Conservation (phyloP, 129 eudicot genomes). For the Flaveria brownii region DNA sequence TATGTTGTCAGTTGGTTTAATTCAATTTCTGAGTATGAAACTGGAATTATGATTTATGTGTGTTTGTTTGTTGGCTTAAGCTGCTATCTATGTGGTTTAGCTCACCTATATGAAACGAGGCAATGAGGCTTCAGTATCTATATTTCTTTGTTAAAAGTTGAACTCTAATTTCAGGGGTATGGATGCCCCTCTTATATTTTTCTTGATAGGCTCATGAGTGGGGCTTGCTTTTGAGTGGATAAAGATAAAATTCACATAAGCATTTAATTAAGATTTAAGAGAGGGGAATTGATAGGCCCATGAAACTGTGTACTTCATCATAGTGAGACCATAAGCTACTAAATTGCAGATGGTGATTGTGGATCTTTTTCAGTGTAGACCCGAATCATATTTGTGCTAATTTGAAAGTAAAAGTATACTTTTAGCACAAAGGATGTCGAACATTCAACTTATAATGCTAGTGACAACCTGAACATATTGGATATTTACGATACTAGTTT, state of each 20-base stretch:
- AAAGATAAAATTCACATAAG: slow-evolving; percentile 9
- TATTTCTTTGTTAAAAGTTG: too few relatives aligned
- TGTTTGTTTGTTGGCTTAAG: slow-evolving; percentile 21
- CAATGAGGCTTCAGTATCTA: neutral
- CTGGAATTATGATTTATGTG: neutral
- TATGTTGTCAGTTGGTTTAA: slow-evolving; percentile 25
- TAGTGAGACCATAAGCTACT: slow-evolving; percentile 11
- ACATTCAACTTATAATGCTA: neutral
- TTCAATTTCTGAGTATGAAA: neutral
- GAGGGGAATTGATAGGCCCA: neutral
- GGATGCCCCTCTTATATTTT: too few relatives aligned
- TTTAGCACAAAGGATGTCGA: slow-evolving; percentile 3
- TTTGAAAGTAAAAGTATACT: neutral
- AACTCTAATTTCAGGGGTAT: too few relatives aligned
- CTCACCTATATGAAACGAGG: too few relatives aligned
- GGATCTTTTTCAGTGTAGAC: neutral
- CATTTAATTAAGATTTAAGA: too few relatives aligned
- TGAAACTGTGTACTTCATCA: neutral
- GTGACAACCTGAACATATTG: neutral
- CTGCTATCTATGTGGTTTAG: slow-evolving; percentile 1
- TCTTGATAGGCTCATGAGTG: neutral
- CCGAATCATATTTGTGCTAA: neutral
- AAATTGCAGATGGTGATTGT: slow-evolving; percentile 16
- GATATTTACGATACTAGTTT: neutral
- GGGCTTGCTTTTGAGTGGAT: slow-evolving; percentile 1